A percentile compares a stretch with the other conserved stretches of the same genome.
These are phyloP conservation scores for Spiraea crenata DNA, from an alignment of 331 rosid species.

Conservation along the genomic window DNA sequence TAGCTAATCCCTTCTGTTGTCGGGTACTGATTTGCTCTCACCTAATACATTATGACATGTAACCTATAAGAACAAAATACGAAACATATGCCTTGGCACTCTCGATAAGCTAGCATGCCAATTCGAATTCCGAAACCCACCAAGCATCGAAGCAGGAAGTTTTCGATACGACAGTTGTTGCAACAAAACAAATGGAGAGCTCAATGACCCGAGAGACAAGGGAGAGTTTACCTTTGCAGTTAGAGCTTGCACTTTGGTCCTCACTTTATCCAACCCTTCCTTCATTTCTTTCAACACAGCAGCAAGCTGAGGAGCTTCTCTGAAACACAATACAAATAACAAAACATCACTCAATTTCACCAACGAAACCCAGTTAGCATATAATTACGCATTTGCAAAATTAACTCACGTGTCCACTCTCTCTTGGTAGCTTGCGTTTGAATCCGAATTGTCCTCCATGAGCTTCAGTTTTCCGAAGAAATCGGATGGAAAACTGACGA, in stretches of 20 bases:
- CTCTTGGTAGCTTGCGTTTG: background rate
- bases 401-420: slow-evolving; percentile 5
- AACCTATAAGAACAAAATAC: background rate
- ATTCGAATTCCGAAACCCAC: background rate
- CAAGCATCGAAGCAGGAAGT: background rate
- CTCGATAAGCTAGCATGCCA: background rate
- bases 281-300: slow-evolving; percentile 75
- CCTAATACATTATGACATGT: slow-evolving; percentile 36
- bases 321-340: slow-evolving; percentile 11
- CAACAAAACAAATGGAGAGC: background rate
- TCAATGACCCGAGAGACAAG: background rate
- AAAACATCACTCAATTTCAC: background rate
- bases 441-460: slow-evolving; percentile 1
- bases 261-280: slow-evolving; percentile 61
- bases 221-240: slow-evolving; percentile 50
- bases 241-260: slow-evolving; percentile 58
- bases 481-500: background rate
- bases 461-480: background rate
- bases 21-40: slow-evolving; percentile 60
- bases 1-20: slow-evolving; percentile 78
- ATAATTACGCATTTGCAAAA: background rate
- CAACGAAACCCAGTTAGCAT: background rate
- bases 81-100: background rate
- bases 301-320: slow-evolving; percentile 60
- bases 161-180: background rate